Conservation (phyloP, 164 flowering plant genomes). For the Nymphaea thermarum region DNA sequence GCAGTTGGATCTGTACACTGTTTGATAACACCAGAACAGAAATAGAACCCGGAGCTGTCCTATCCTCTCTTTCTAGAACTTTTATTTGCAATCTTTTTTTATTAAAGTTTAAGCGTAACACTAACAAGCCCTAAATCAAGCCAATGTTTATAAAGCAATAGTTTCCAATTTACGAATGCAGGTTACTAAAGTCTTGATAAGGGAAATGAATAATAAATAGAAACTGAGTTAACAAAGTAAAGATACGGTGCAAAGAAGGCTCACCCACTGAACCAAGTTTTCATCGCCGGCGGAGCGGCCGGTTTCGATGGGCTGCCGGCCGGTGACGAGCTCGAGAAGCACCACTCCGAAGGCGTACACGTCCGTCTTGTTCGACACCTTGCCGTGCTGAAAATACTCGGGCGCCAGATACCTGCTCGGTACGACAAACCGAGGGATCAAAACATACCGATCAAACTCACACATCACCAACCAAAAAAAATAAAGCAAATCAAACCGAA, state of each 20-base stretch:
- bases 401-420: slow-evolving; percentile 83
- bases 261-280: slow-evolving; percentile 78
- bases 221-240: not conserved
- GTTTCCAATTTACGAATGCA: no score
- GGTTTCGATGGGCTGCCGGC: slow-evolving; percentile 79
- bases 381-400: slow-evolving; percentile 95
- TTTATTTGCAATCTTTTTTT: no score
- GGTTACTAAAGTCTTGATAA: no score
- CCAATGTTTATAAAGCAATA: no score
- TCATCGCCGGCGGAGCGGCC: slow-evolving; percentile 65
- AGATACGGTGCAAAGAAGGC: slow-evolving; percentile 10
- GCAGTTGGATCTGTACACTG: no score
- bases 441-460: not conserved
- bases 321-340: slow-evolving; percentile 70
- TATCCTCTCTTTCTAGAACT: no score
- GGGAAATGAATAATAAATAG: no score
- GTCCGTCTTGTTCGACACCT: slow-evolving; percentile 90
- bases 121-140: no score
- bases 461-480: not conserved
- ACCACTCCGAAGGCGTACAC: slow-evolving; percentile 89
- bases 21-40: no score
- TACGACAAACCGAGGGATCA: not conserved
- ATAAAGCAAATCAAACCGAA: no score
- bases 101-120: no score
- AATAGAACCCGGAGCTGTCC: no score